Base-by-base conservation (phyloP, 2,329 filamentous ascomycete species). In the Calonectria henricotiae region DNA sequence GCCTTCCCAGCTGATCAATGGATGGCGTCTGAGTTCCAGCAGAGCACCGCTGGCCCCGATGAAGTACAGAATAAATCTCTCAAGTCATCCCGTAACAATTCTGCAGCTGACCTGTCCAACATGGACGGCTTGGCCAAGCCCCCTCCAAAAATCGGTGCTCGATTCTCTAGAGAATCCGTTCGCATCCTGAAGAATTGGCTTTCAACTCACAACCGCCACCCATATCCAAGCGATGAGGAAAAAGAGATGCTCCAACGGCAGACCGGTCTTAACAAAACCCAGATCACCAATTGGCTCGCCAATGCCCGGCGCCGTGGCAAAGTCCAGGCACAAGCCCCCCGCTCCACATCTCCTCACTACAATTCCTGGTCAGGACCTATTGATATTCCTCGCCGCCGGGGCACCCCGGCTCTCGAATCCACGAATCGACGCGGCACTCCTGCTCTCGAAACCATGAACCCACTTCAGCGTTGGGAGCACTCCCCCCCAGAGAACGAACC, bases 261-360 rank as follows among this genome's bases (percentile, higher is more conserved):
- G 76, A 98, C 95, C 0, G 94, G 94, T 8, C 86, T 98, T 46
- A 95, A 90, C 80, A 90, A 94, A 77, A 92, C 88, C 15, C 95
- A 98, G 79, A 96, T 98, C 76, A 92, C 92, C 12, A 97, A 97
- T 80, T 98, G 95, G 95, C 89, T 98, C 55, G 95, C 95, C 69
- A 98, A 98, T 81, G 94, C 94, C 68, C 91, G 95, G 49, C 90
- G 95, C 67, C 89, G 95, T 72, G 92, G 93, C 76, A 98, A 97
- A 84, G 90, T 93, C 65, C 89, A 91, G 58, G 86, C 89, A 63
- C 89, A 91, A 55, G 86, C 89, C 2, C 90, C 90, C 55, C 88
- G 92, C 73, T 90, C 89, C 35, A 90, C 88, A 20, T 95, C 94
- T 5, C 93, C 94, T 1, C 89, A 92, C 74, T 88, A 90, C 30